Percentiles rank a stretch among this genome's conserved stretches.
These are phyloP conservation scores for Simmondsia chinensis DNA, from an alignment of 148 eudicot genomes.

Conservation along the genomic window DNA sequence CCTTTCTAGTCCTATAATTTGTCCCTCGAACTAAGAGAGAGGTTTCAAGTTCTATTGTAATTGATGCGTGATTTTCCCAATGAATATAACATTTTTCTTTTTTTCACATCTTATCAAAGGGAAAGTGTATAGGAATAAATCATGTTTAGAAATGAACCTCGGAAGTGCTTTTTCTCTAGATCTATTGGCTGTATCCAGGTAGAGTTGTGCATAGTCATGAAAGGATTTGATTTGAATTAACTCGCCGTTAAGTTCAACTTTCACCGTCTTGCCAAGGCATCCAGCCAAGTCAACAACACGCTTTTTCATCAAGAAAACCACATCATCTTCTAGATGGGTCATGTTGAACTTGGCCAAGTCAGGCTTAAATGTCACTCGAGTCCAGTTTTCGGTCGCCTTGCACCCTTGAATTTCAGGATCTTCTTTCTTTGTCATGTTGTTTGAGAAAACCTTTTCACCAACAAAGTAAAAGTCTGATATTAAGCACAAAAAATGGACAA, in stretches of 20 bases:
- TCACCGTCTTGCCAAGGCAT: slow-evolving; percentile 76
- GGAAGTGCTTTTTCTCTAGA: slow-evolving; percentile 25
- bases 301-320: slow-evolving; percentile 88
- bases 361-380: slow-evolving; percentile 81
- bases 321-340: slow-evolving; percentile 72
- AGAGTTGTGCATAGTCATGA: slow-evolving; percentile 62
- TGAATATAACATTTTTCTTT: no score
- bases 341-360: slow-evolving; percentile 75
- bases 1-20: no score
- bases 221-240: slow-evolving; percentile 60
- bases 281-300: slow-evolving; percentile 86
- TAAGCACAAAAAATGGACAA: no score
- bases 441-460: slow-evolving; percentile 48
- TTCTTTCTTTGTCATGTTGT: slow-evolving; percentile 73
- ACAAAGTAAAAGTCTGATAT: not conserved
- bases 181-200: slow-evolving; percentile 32
- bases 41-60: no score
- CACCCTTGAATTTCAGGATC: slow-evolving; percentile 57
- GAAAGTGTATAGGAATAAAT: no score
- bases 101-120: no score
- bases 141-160: slow-evolving; percentile 33
- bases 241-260: slow-evolving; percentile 57
- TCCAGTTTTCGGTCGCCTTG: slow-evolving; percentile 81
- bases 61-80: no score
- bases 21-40: no score